These are phyloP conservation scores for Cyanidioschyzon merolae DNA, from an alignment of 23 red algal species.

Conservation along the genomic window DNA sequence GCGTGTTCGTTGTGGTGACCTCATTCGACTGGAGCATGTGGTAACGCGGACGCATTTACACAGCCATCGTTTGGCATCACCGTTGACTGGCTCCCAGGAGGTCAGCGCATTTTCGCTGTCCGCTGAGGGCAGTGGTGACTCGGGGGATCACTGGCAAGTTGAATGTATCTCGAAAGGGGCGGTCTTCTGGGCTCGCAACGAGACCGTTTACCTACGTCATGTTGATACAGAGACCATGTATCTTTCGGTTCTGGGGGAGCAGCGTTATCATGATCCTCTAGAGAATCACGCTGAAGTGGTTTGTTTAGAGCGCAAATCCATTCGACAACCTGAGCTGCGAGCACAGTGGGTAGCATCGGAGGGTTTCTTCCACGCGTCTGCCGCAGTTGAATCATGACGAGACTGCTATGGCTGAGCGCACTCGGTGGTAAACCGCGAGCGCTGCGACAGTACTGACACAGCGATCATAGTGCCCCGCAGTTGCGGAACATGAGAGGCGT, in stretches of 20 bases:
- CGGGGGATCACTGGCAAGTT: slow-evolving; percentile 60
- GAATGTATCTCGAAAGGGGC: slow-evolving; percentile 20
- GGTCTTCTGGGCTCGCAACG: not conserved
- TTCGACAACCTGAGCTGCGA: not conserved
- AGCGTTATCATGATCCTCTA: not conserved
- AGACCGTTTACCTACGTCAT: not conserved
- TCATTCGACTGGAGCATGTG: slow-evolving; percentile 72
- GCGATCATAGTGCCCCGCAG: too few species aligned
- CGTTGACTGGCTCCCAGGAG: slow-evolving; percentile 46
- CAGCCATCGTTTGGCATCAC: slow-evolving; percentile 61
- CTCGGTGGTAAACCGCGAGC: not conserved
- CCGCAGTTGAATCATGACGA: too few species aligned
- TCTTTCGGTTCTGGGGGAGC: not conserved
- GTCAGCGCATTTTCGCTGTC: slow-evolving; percentile 52
- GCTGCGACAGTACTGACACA: not conserved
- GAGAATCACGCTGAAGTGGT: not conserved
- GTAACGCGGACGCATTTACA: slow-evolving; percentile 74
- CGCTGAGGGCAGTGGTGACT: slow-evolving; percentile 37
- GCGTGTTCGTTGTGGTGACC: slow-evolving; percentile 38
- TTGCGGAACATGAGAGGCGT: too few species aligned
- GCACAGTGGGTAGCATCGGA: not conserved
- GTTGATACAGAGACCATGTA: slow-evolving; percentile 2
- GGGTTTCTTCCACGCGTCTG: not conserved
- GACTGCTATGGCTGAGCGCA: too few species aligned
- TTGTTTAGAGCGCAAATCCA: not conserved